phyloP scores from a whole-genome alignment of 225 moss, liverwort and hornwort species.

The Pleurozium schreberi region DNA sequence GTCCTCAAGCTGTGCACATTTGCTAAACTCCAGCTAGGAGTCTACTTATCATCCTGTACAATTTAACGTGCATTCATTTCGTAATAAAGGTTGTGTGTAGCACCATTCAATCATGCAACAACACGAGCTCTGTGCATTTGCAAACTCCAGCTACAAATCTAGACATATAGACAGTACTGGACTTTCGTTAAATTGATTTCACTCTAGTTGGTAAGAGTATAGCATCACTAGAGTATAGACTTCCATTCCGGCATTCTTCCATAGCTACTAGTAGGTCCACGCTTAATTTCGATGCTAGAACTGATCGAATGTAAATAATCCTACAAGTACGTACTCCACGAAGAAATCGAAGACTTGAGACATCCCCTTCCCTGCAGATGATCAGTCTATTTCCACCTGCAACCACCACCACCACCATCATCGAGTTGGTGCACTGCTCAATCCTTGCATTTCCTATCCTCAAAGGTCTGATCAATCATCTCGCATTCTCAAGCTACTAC shows the following conservation, averaged over 20 bases:
- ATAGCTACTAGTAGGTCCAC: background rate
- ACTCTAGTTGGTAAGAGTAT: background rate
- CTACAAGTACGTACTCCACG: background rate
- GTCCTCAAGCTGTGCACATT: background rate
- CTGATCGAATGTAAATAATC: background rate
- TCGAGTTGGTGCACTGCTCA: background rate
- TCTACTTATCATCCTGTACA: background rate
- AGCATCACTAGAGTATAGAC: background rate
- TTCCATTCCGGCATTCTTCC: background rate
- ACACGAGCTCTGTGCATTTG: background rate
- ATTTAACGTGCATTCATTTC: background rate
- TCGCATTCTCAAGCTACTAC: background rate
- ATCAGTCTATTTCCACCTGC: constrained; percentile 7
- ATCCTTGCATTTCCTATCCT: background rate
- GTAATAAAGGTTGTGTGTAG: background rate
- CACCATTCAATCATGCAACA: background rate
- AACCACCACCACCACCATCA: background rate
- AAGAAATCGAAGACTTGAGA: background rate
- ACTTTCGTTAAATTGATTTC: background rate
- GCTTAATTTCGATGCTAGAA: background rate
- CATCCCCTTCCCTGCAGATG: background rate
- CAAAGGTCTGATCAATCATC: background rate
- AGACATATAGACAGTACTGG: background rate
- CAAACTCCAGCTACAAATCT: background rate
- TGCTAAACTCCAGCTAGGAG: background rate